Percentiles rank a stretch among this genome's conserved stretches.
phyloP scores from a whole-genome alignment of 371 early-diverging fungal genomes.

The Lichtheimia corymbifera region DNA sequence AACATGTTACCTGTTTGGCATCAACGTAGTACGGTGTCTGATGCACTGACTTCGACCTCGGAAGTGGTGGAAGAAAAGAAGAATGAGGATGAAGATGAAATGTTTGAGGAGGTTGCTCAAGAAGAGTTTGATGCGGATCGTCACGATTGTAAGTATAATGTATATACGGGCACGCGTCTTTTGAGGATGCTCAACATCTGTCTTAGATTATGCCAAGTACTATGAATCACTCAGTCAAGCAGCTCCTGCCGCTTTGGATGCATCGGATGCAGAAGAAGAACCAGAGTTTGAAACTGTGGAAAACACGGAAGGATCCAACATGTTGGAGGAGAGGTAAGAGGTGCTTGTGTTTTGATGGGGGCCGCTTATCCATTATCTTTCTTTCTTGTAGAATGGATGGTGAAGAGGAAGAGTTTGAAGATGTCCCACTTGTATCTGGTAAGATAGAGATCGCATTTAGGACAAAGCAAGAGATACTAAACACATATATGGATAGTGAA shows the following conservation, averaged over 20 bases:
- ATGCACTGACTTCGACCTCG: slow-evolving; percentile 33
- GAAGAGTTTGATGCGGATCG: slow-evolving; percentile 49
- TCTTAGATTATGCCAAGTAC: slow-evolving; percentile 44
- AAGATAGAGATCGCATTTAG: slow-evolving; percentile 12
- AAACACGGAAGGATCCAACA: slow-evolving; percentile 29
- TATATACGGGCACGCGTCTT: neutral
- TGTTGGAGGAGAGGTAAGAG: slow-evolving; percentile 27
- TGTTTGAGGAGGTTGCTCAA: slow-evolving; percentile 35
- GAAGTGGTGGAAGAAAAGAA: slow-evolving; percentile 38
- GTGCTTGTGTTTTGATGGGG: neutral
- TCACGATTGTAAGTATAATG: slow-evolving; percentile 45
- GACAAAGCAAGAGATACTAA: neutral
- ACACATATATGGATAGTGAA: slow-evolving; percentile 27
- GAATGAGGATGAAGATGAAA: slow-evolving; percentile 47
- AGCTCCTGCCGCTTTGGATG: slow-evolving; percentile 11
- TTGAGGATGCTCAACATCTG: neutral
- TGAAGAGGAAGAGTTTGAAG: slow-evolving; percentile 35
- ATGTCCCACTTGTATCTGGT: slow-evolving; percentile 49
- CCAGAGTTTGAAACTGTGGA: slow-evolving; percentile 29
- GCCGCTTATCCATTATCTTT: neutral
- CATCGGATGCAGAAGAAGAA: slow-evolving; percentile 27
- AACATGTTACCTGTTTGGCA: slow-evolving; percentile 86
- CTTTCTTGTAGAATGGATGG: slow-evolving; percentile 1
- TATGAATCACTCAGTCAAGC: slow-evolving; percentile 39
- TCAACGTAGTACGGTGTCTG: slow-evolving; percentile 70